These are phyloP conservation scores for Hypoxylon sp. DNA, from an alignment of 2,329 filamentous ascomycete species.

Conservation along the genomic window DNA sequence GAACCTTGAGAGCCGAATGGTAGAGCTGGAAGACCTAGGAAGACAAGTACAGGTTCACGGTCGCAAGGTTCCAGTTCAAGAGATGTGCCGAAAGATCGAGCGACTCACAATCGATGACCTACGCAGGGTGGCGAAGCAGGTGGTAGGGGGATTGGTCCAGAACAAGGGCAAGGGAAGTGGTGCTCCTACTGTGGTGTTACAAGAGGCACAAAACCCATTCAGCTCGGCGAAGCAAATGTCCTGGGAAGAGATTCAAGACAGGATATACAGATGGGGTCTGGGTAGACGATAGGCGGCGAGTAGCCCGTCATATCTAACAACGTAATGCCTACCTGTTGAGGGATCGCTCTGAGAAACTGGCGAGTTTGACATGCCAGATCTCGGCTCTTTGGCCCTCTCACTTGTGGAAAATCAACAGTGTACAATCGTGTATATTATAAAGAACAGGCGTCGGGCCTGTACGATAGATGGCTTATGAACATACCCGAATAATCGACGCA, in stretches of 20 bases:
- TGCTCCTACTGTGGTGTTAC: constrained; percentile 92
- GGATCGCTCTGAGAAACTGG: constrained; percentile 6
- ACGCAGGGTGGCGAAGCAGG: constrained; percentile 81
- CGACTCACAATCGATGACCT: constrained; percentile 84
- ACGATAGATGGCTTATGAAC: constrained; percentile 28
- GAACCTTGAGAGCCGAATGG: constrained; percentile 98
- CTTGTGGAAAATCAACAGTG: constrained; percentile 13
- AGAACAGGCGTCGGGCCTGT: constrained; percentile 24
- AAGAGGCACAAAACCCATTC: constrained; percentile 86
- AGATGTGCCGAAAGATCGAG: constrained; percentile 94
- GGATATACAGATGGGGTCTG: constrained; percentile 86
- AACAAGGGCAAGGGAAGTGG: constrained; percentile 86
- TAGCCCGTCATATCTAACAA: neutral
- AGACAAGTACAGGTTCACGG: constrained; percentile 98
- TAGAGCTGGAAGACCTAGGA: constrained; percentile 95
- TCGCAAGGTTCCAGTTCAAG: constrained; percentile 87
- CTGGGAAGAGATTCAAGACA: constrained; percentile 92
- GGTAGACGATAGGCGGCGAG: constrained; percentile 67
- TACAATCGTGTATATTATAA: constrained; percentile 41
- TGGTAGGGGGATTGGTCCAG: constrained; percentile 82
- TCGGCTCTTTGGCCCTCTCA: constrained; percentile 2
- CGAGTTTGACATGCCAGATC: constrained; percentile 17
- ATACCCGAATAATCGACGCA: constrained; percentile 29
- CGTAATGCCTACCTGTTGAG: neutral
- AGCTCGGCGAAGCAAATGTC: constrained; percentile 76